A percentile compares a stretch with the other conserved stretches of the same genome.
Evolutionary conservation across 129 eudicot genomes (phyloP).

Genomic region (Tagetes erecta): DNA sequence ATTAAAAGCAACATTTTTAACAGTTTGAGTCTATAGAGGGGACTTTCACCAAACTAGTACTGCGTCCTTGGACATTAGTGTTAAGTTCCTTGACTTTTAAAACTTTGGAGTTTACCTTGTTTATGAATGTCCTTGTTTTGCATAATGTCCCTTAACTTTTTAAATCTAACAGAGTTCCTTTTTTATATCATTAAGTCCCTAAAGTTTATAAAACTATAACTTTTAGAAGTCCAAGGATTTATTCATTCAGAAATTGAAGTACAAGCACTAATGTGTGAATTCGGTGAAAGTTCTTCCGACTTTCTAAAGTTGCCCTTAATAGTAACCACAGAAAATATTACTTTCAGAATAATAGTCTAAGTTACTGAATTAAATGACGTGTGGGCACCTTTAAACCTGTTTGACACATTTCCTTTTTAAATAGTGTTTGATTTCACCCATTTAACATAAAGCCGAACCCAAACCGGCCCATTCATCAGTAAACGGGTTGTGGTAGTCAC

Average conservation of each 20-base stretch:
- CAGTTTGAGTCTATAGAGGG: not conserved
- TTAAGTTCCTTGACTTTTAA: not conserved
- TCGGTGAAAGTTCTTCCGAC: not conserved
- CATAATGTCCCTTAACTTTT: not conserved
- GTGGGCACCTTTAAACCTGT: not conserved
- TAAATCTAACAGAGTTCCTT: not conserved
- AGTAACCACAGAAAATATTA: not conserved
- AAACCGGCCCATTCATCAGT: not conserved
- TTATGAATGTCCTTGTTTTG: not conserved
- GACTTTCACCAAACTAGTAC: not conserved
- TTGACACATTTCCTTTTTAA: not conserved
- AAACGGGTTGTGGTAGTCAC: not conserved
- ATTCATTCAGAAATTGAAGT: not conserved
- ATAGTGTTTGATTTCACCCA: not conserved
- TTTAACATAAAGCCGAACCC: not conserved
- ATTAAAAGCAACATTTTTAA: not conserved
- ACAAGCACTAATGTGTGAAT: not conserved
- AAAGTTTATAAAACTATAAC: not conserved
- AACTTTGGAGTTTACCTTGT: not conserved
- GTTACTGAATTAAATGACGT: not conserved
- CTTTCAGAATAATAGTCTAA: not conserved
- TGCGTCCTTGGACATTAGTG: not conserved
- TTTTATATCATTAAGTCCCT: not conserved
- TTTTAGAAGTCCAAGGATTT: not conserved
- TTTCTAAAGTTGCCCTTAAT: not conserved